Percentiles rank a stretch among this genome's conserved stretches.
Evolutionary conservation across 768 basidiomycete genomes (phyloP).

Genomic region (Rhodosporidiobolus odoratus): DNA sequence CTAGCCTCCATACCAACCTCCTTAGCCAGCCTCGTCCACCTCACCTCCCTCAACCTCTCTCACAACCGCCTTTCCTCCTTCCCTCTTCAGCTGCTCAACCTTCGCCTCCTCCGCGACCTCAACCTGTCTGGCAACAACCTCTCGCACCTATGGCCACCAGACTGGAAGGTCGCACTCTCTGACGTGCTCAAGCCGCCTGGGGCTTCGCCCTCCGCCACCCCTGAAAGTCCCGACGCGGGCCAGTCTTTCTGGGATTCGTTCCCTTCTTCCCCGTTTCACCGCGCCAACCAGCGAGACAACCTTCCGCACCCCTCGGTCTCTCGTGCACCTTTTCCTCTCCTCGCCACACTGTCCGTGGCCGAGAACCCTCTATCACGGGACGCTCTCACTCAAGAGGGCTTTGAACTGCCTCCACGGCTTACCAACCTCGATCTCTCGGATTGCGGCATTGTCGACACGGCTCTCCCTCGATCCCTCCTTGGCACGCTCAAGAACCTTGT

Average conservation of each 20-base stretch:
- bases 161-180: conserved; percentile 2
- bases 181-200: conserved; percentile 3
- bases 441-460: conserved; percentile 2
- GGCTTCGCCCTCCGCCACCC: conserved; percentile 22
- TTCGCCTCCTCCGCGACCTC: conserved; percentile 19
- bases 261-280: neutral
- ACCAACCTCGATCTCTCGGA: conserved; percentile 14
- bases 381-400: neutral
- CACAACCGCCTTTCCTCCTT: conserved; percentile 15
- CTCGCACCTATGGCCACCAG: conserved; percentile 13
- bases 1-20: conserved; percentile 17
- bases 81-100: conserved; percentile 18
- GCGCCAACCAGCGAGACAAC: neutral
- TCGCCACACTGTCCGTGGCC: neutral
- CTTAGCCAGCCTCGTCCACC: conserved; percentile 7
- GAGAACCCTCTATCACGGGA: conserved; percentile 5
- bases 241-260: conserved; percentile 12
- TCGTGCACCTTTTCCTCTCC: conserved; percentile 8
- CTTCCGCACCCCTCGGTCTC: neutral
- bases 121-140: conserved; percentile 21
- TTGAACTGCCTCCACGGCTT: conserved; percentile 16
- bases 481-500: neutral
- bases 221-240: conserved; percentile 3
- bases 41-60: conserved; percentile 26
- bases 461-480: neutral